phyloP scores from a whole-genome alignment of 2,329 filamentous ascomycete species.

The Raffaelea albimanens region DNA sequence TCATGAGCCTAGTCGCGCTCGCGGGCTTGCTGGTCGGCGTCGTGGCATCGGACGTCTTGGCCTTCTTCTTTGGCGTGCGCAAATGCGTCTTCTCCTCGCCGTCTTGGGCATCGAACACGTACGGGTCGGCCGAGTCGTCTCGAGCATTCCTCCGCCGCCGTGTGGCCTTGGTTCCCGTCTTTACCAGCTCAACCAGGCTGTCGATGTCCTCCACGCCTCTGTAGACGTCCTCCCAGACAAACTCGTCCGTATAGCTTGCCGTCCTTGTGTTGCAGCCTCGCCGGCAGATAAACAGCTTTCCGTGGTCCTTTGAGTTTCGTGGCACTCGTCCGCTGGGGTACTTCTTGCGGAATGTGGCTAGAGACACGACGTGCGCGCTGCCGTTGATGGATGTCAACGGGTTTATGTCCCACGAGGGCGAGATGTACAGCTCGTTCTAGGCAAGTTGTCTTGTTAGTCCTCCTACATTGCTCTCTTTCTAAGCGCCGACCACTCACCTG shows the following conservation, averaged over 20 bases:
- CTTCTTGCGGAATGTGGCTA: constrained; percentile 51
- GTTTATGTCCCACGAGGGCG: constrained; percentile 78
- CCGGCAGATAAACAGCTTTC: constrained; percentile 83
- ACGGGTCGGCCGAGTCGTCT: constrained; percentile 7
- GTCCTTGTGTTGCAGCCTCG: constrained; percentile 83
- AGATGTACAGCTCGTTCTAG: constrained; percentile 90
- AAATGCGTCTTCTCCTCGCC: constrained; percentile 16
- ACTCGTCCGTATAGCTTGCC: constrained; percentile 84
- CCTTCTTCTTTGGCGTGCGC: constrained; percentile 23
- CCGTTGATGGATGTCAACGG: constrained; percentile 84
- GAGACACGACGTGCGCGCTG: constrained; percentile 72
- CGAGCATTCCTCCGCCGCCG: constrained; percentile 34
- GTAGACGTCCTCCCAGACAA: constrained; percentile 83
- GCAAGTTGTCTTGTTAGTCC: neutral
- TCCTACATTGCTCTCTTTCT: neutral
- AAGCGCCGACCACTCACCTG: constrained; percentile 37
- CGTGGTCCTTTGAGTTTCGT: constrained; percentile 61
- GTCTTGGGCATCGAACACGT: constrained; percentile 15
- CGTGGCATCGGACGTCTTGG: constrained; percentile 20
- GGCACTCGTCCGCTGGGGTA: constrained; percentile 71
- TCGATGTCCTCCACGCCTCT: constrained; percentile 57
- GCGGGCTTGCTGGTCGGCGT: constrained; percentile 48
- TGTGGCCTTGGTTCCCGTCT: constrained; percentile 63
- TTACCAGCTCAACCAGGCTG: constrained; percentile 56
- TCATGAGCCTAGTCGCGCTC: constrained; percentile 31